Conservation (phyloP, 2,329 filamentous ascomycete genomes). For the Aspergillus fischeri region DNA sequence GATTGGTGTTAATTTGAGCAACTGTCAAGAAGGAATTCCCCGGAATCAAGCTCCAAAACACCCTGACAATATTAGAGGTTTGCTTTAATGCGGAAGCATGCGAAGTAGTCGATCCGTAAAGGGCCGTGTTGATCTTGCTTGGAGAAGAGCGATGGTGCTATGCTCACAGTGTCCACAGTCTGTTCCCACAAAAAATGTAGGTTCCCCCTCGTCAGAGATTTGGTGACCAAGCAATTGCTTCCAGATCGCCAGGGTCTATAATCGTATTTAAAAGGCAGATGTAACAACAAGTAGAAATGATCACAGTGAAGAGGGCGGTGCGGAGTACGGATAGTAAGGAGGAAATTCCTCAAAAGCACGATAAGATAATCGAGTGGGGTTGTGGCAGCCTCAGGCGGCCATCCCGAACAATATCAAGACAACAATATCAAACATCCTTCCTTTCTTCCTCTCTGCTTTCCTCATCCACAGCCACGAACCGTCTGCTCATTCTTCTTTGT, state of each 20-base stretch:
- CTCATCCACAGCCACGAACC: background rate
- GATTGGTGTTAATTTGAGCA: background rate
- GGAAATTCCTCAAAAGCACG: background rate
- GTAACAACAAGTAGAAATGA: background rate
- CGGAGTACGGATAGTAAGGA: background rate
- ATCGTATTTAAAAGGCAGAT: background rate
- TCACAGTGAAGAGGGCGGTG: background rate
- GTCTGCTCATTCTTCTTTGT: constrained; percentile 10
- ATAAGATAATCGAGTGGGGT: constrained; percentile 17
- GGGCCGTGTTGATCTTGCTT: background rate
- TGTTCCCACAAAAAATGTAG: background rate
- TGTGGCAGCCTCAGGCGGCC: constrained; percentile 23
- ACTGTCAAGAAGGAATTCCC: background rate
- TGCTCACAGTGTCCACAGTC: background rate
- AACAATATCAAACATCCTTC: constrained; percentile 11
- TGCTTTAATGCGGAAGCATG: background rate
- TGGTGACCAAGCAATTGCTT: background rate
- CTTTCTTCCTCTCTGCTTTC: constrained; percentile 9
- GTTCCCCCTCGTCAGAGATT: background rate
- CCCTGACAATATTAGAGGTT: background rate
- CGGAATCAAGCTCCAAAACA: background rate
- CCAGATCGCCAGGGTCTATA: background rate
- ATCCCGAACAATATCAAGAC: constrained; percentile 20
- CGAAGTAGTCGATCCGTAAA: background rate
- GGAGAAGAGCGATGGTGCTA: background rate